Evolutionary conservation across 768 basidiomycete species (phyloP), one percentile per base, ranked within the genome.

Genomic region (Auriscalpium orientale): DNA sequence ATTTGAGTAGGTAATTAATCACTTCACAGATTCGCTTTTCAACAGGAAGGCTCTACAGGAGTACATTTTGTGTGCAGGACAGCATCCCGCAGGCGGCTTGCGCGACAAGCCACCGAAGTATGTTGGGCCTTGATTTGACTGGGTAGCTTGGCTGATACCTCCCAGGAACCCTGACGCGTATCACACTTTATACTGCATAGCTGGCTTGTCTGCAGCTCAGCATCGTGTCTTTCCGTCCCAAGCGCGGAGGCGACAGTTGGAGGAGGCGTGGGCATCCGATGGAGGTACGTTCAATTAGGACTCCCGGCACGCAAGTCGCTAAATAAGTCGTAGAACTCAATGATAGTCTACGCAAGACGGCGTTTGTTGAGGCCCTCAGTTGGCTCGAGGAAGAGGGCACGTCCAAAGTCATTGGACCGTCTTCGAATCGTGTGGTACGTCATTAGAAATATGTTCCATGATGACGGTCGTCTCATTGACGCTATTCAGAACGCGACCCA

Each of bases 21-120:
- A 36, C 15, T 8, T 20, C 3, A 64, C 11, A 73, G 89, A 69
- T 70, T 66, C 74, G 13, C 46, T 79, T 33, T 78, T 82, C 69
- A 79, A 89, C 66, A 77, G 82, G 46, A 67, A 74, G 40, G 92
- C 90, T 1, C 71, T 98, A 20, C 95, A 98, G 66, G 82, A 91
- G 62, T 99, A 91, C 67, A 79, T 97, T 45, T 72, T 98, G 2
- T 80, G 83, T 50, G 91, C 91, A 16, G 93, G 87, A 0, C 97
- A 99, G 65, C 82, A 87, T 58, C 83, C 85, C 1, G 78, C 84
- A 0, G 95, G 93, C 8, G 97, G 97, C 15, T 69, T 98, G 51
- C 77, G 93, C 21, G 97, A 99, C 66, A 99, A 99, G 66, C 97
- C 97, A 13, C 91, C 91, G 40, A 98, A 97, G 89, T 91, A 68